A percentile compares a stretch with the other conserved stretches of the same genome.
phyloP scores from a whole-genome alignment of 106 monocot species.

The Xerophyta viscosa region DNA sequence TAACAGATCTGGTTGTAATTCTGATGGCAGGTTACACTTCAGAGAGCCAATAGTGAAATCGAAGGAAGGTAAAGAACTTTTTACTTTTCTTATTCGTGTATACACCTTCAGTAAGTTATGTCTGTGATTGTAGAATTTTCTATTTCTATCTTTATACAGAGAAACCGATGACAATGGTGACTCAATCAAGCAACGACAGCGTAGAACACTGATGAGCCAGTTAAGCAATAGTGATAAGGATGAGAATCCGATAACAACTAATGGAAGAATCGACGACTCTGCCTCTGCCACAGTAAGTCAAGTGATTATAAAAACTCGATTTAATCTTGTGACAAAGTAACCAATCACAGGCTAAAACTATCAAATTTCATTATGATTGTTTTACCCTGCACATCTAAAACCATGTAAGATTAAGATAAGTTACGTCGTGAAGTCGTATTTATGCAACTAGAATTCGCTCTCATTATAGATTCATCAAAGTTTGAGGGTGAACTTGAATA shows the following conservation, averaged over 20 bases:
- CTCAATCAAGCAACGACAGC: slow-evolving; percentile 3
- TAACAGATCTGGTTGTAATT: background rate
- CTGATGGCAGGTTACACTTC: slow-evolving; percentile 69
- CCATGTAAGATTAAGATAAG: too few species aligned
- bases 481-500: too few species aligned
- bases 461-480: background rate
- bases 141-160: slow-evolving; percentile 23
- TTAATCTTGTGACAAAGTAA: too few species aligned
- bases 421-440: too few species aligned
- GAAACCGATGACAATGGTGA: slow-evolving; percentile 36
- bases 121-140: background rate
- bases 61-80: slow-evolving; percentile 53
- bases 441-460: background rate
- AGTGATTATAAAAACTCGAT: too few species aligned
- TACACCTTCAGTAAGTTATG: too few species aligned
- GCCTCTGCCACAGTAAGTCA: slow-evolving; percentile 43
- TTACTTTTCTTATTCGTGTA: background rate
- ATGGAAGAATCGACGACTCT: slow-evolving; percentile 6
- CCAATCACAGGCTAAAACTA: too few species aligned
- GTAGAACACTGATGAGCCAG: slow-evolving; percentile 56
- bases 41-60: slow-evolving; percentile 55
- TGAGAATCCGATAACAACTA: slow-evolving; percentile 3
- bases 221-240: slow-evolving; percentile 43
- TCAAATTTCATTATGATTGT: too few species aligned
- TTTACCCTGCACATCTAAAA: too few species aligned